A percentile compares a stretch with the other conserved stretches of the same genome.
These are phyloP conservation scores for Hysterangium stoloniferum DNA, from an alignment of 768 basidiomycete genomes.

Conservation along the genomic window DNA sequence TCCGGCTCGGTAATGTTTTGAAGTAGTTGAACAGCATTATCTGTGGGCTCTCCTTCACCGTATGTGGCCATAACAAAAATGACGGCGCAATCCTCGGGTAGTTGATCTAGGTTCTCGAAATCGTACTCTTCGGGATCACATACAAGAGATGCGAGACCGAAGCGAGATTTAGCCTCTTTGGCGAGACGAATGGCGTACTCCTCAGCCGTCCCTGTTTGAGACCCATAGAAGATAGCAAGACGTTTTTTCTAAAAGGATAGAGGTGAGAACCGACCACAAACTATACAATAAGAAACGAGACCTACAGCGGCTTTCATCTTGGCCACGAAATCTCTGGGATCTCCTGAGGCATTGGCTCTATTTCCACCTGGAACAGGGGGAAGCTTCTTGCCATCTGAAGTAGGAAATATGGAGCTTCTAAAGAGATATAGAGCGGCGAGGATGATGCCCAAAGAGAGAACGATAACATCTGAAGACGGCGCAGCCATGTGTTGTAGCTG, in stretches of 20 bases:
- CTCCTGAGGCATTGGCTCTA: constrained; percentile 57
- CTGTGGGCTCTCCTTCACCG: constrained; percentile 97
- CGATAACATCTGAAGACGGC: constrained; percentile 59
- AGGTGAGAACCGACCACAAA: constrained; percentile 6
- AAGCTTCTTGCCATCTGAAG: constrained; percentile 54
- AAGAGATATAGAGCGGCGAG: constrained; percentile 78
- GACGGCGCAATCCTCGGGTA: constrained; percentile 80
- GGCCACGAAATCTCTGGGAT: constrained; percentile 89
- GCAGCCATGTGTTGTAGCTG: constrained; percentile 51
- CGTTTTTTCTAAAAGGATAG: constrained; percentile 73
- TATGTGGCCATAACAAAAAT: constrained; percentile 98
- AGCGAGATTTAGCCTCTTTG: constrained; percentile 96
- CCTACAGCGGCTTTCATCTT: constrained; percentile 93
- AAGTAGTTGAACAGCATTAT: constrained; percentile 93
- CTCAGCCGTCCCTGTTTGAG: constrained; percentile 97
- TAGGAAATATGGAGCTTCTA: constrained; percentile 68
- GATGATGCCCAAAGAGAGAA: constrained; percentile 66
- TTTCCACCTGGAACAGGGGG: constrained; percentile 36
- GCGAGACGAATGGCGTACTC: constrained; percentile 97
- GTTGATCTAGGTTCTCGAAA: constrained; percentile 88
- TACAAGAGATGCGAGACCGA: constrained; percentile 89
- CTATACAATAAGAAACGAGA: constrained; percentile 15
- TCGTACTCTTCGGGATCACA: constrained; percentile 99
- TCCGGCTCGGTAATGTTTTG: constrained; percentile 83
- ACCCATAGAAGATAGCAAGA: constrained; percentile 94